phyloP scores from a whole-genome alignment of 257 asterid species.

The Sherardia arvensis region DNA sequence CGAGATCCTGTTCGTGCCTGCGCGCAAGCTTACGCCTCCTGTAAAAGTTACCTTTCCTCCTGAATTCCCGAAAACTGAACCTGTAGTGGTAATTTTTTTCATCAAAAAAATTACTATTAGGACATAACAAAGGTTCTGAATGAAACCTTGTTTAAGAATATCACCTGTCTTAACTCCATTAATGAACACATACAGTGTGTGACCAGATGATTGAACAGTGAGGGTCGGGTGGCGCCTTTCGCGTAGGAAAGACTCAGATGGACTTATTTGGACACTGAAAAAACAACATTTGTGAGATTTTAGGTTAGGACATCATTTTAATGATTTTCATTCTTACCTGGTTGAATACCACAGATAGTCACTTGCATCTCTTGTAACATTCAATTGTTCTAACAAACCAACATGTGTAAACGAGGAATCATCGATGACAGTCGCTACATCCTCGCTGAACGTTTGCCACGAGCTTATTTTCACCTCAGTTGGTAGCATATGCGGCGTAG shows the following conservation, averaged over 20 bases:
- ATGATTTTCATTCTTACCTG: conserved; percentile 35
- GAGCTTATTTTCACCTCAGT: conserved; percentile 35
- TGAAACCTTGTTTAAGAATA: not conserved
- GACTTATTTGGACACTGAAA: conserved; percentile 56
- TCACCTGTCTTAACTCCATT: conserved; percentile 62
- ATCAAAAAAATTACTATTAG: conserved; percentile 2
- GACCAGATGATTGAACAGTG: conserved; percentile 68
- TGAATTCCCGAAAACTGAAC: conserved; percentile 67
- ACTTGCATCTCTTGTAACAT: conserved; percentile 81
- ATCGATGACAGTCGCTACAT: conserved; percentile 29
- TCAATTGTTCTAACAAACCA: conserved; percentile 84
- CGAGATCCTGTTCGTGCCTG: conserved; percentile 66
- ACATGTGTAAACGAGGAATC: conserved; percentile 52
- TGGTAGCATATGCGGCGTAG: conserved; percentile 50
- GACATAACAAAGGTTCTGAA: not conserved
- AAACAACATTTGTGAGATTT: conserved; percentile 1
- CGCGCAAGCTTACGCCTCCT: conserved; percentile 46
- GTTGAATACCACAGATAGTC: conserved; percentile 95
- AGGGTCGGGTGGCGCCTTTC: conserved; percentile 48
- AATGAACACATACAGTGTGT: conserved; percentile 67
- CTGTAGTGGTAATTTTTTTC: conserved; percentile 36
- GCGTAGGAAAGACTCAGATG: conserved; percentile 59
- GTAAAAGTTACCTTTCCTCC: conserved; percentile 41
- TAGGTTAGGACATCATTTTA: not conserved
- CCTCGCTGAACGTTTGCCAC: conserved; percentile 80